phyloP scores from a whole-genome alignment of 2,329 filamentous ascomycete genomes.

The Pseudogymnoascus sp. region DNA sequence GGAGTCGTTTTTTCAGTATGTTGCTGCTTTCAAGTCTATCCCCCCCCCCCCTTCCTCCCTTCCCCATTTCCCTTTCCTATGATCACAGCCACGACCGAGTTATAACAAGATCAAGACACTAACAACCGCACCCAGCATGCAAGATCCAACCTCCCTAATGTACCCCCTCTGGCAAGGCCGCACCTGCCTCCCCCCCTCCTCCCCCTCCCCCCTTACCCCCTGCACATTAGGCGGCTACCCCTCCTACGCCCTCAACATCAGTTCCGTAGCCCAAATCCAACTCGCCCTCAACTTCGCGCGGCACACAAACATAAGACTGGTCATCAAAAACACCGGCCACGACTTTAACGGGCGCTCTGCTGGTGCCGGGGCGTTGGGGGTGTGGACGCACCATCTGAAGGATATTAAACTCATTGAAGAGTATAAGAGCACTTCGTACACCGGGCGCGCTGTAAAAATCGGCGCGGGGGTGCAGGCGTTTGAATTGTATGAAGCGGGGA shows the following conservation, averaged over 20 bases:
- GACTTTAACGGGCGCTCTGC: conserved; percentile 31
- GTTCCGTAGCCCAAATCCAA: conserved; percentile 34
- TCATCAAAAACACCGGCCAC: conserved; percentile 29
- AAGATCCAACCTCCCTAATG: conserved; percentile 37
- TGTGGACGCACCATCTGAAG: conserved; percentile 43
- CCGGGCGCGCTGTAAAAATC: conserved; percentile 39
- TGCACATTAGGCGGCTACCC: conserved; percentile 13
- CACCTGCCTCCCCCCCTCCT: conserved; percentile 30
- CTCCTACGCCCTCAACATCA: conserved; percentile 27
- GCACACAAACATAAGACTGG: conserved; percentile 33
- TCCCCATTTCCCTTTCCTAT: conserved; percentile 23
- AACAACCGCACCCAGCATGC: too few species aligned
- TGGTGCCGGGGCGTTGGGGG: conserved; percentile 28
- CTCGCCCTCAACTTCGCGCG: conserved; percentile 34
- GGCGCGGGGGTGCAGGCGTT: conserved; percentile 43
- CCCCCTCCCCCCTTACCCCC: conserved; percentile 23
- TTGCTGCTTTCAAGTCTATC: background rate
- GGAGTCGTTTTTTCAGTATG: conserved; percentile 30
- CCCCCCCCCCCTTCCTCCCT: conserved; percentile 11
- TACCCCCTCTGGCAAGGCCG: conserved; percentile 36
- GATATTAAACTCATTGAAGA: conserved; percentile 14
- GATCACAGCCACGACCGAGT: conserved; percentile 18
- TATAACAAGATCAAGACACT: too few species aligned
- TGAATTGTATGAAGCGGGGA: conserved; percentile 37
- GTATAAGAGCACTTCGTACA: conserved; percentile 32